A percentile compares a stretch with the other conserved stretches of the same genome.
Conservation (phyloP, 139 green algal species). For the Raphidocelis subcapitata region DNA sequence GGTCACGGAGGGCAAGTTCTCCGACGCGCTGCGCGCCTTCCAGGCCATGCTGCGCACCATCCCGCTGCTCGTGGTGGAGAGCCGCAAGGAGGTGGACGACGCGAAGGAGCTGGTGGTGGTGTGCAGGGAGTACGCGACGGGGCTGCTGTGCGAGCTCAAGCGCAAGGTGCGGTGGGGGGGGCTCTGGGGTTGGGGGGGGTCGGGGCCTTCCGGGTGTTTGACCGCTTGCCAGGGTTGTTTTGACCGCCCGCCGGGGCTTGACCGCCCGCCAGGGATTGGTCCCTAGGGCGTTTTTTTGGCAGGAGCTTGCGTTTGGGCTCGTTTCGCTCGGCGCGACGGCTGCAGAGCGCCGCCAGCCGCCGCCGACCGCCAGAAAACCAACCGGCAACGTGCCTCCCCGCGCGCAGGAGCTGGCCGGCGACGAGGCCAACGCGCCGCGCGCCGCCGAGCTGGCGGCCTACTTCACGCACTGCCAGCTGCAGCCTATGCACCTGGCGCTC, state of each 20-base stretch:
- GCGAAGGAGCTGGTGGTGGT: slow-evolving; percentile 95
- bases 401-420: slow-evolving; percentile 39
- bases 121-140: slow-evolving; percentile 92
- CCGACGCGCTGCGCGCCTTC: slow-evolving; percentile 86
- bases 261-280: too few relatives aligned
- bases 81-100: slow-evolving; percentile 90
- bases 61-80: slow-evolving; percentile 90
- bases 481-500: slow-evolving; percentile 89
- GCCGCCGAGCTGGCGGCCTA: slow-evolving; percentile 96
- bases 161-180: slow-evolving; percentile 70
- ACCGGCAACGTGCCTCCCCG: background rate
- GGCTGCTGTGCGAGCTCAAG: slow-evolving; percentile 88
- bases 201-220: too few relatives aligned
- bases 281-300: too few relatives aligned
- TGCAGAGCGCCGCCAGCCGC: too few relatives aligned
- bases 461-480: slow-evolving; percentile 95
- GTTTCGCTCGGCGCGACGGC: too few relatives aligned
- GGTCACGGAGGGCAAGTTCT: slow-evolving; percentile 98
- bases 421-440: slow-evolving; percentile 71
- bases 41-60: slow-evolving; percentile 86
- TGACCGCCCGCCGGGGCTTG: too few relatives aligned
- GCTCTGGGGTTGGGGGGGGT: too few relatives aligned
- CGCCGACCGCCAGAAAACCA: too few relatives aligned
- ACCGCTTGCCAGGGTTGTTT: too few relatives aligned
- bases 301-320: too few relatives aligned